Base-by-base conservation (phyloP, 331 rosid genomes). In the Quercus lobata region DNA sequence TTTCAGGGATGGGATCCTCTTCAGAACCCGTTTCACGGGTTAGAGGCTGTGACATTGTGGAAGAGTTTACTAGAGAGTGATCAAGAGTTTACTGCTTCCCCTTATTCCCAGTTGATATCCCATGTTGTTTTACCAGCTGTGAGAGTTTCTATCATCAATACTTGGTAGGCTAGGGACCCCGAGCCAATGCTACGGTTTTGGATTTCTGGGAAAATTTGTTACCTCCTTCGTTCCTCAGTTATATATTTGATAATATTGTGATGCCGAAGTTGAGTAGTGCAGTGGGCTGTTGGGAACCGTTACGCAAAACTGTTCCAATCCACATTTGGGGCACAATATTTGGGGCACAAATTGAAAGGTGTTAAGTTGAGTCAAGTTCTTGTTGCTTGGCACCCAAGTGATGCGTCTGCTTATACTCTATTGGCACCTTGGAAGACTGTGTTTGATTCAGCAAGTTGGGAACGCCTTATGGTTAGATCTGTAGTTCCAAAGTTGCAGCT, bases 1-100 rank as follows among this genome's bases (percentile, higher is more conserved):
- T 94, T 94, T 85, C 97, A 91, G 77, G 97, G 97, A 63, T 92
- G 97, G 97, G 93, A 94, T 85, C 98, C 96, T 78, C 96, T 92
- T 71, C 89, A 81, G 66, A 89, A 87, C 77, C 97, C 92, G 2
- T 91, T 82, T 17, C 90, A 86, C 74, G 97, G 96, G 24, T 76
- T 89, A 78, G 90, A 91, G 71, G 78, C 85, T 84, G 83, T 91
- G 55, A 81, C 93, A 18, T 72, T 77, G 72, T 94, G 98, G 98
- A 95, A 84, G 81, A 58, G 57, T 34, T 76, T 92, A 80, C 96
- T 95, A 77, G 88, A 89, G 35, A 32, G 35, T 32, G 35, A 88
- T 8, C 46, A 41, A 80, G 93, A 87, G 16, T 85, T 72, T 71
- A 54, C 81, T 19, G 75, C 16, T 49, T 84, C 92, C 4, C 89